These are phyloP conservation scores for Boletus vinaceobasis DNA, from an alignment of 768 basidiomycete genomes.

Conservation along the genomic window DNA sequence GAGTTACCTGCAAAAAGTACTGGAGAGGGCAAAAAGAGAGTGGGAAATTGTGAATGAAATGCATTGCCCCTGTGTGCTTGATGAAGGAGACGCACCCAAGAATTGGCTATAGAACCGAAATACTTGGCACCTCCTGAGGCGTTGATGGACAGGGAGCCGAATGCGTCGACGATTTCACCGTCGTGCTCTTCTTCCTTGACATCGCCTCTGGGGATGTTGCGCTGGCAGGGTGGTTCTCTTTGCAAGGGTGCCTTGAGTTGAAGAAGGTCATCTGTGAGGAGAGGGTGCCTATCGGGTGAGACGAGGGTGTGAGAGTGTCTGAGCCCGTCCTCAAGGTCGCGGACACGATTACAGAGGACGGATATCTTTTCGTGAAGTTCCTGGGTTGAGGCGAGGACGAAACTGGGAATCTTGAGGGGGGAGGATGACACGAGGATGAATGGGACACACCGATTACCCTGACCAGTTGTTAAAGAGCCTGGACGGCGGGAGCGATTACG, in stretches of 20 bases:
- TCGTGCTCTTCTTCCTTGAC: constrained; percentile 62
- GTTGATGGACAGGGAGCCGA: constrained; percentile 74
- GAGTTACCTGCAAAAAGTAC: constrained; percentile 70
- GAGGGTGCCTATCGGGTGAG: constrained; percentile 58
- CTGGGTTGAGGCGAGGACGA: constrained; percentile 76
- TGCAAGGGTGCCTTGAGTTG: constrained; percentile 75
- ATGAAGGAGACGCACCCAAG: constrained; percentile 48
- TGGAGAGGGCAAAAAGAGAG: constrained; percentile 26
- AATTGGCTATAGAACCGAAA: constrained; percentile 72
- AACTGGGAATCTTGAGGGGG: constrained; percentile 38
- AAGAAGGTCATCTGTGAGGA: constrained; percentile 69
- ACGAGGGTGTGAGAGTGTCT: constrained; percentile 56
- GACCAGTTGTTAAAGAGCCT: constrained; percentile 79
- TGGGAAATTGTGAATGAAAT: constrained; percentile 9
- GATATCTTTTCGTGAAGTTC: constrained; percentile 81
- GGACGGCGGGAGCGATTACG: constrained; percentile 19
- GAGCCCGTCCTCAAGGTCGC: constrained; percentile 73
- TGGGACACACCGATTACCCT: constrained; percentile 65
- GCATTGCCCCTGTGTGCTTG: background rate
- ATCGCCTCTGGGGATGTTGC: constrained; percentile 35
- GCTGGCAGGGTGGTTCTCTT: constrained; percentile 49
- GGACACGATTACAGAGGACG: constrained; percentile 67
- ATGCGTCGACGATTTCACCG: constrained; percentile 73
- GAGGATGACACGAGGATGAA: background rate
- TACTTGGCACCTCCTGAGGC: constrained; percentile 72